These are phyloP conservation scores for Pholiota microspora DNA, from an alignment of 768 basidiomycete genomes.

Conservation along the genomic window DNA sequence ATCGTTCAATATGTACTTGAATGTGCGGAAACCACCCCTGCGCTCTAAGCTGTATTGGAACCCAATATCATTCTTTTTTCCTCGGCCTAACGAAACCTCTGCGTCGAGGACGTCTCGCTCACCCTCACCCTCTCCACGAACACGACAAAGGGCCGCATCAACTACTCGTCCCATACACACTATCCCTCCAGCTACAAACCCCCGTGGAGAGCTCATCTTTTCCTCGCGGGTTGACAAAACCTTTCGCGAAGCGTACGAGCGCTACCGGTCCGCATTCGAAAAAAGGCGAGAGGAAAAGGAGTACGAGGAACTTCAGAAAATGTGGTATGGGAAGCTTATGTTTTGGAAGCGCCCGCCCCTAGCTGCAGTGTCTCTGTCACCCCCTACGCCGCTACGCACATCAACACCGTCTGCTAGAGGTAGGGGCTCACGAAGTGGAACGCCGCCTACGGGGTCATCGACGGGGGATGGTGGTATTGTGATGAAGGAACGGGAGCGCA, in stretches of 20 bases:
- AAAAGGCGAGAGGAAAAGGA: constrained; percentile 66
- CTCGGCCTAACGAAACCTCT: constrained; percentile 33
- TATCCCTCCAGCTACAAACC: constrained; percentile 88
- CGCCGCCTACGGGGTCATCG: constrained; percentile 26
- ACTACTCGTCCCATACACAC: constrained; percentile 63
- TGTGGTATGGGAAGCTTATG: constrained; percentile 30
- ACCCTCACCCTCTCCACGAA: constrained; percentile 36
- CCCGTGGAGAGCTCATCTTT: constrained; percentile 96
- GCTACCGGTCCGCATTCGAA: constrained; percentile 88
- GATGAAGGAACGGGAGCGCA: constrained; percentile 29
- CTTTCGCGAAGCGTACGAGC: constrained; percentile 91
- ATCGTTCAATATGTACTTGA: constrained; percentile 95
- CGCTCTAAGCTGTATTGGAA: constrained; percentile 57
- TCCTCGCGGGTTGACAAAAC: constrained; percentile 78
- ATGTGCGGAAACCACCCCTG: constrained; percentile 80
- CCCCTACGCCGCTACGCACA: constrained; percentile 23
- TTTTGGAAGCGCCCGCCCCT: constrained; percentile 25
- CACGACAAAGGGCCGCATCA: constrained; percentile 30
- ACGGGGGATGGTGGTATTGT: constrained; percentile 22
- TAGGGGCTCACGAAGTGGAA: constrained; percentile 31
- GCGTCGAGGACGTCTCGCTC: constrained; percentile 29
- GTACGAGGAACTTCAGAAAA: constrained; percentile 28
- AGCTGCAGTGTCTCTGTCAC: constrained; percentile 10
- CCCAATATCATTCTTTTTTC: constrained; percentile 59
- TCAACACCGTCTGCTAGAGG: constrained; percentile 24